Base-by-base conservation (phyloP, 164 flowering plant genomes). In the Platanus orientalis region DNA sequence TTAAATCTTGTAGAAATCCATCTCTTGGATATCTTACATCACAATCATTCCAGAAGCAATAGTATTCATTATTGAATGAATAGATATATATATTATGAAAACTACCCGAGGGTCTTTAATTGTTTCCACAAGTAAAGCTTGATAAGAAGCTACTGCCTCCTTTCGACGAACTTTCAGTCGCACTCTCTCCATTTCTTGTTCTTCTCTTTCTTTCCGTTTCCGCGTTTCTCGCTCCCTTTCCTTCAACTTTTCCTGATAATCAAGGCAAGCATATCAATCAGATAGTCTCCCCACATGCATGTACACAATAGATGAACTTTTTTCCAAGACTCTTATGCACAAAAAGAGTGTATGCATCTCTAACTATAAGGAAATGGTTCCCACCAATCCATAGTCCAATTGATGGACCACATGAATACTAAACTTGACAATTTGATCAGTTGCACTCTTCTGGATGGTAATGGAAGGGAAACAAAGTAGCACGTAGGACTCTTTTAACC, bases 121-220 rank as follows among this genome's bases (percentile, higher is more conserved):
- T 60, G 78, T 82, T 78, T 95, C 99, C 63, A 92, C 92, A 52
- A 95, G 84, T 74, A 95, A 79, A 59, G 99, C 99, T 78, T 95
- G 97, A 81, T 84, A 95, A 52, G 95, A 85, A 59, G 89, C 68
- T 58, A 90, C 79, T 54, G 95, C 97, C 60, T 88, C 99, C 76
- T 90, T 95, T 70, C 92, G 79, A 27, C 90, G 92, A 68, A 89
- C 84, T 82, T 95, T 95, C 34, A 69, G 6, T 20, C 96, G 85
- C 66, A 90, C 97, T 69, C 99, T 82, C 70, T 92, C 99, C 84
- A 92, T 80, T 79, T 95, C 99, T 72, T 86, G 96, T 65, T 92
- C 99, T 64, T 92, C 99, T 71, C 98, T 83, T 79, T 88, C 97
- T 77, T 95, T 95, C 60, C 99, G 66, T 66, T 95, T 95, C 57